phyloP scores from a whole-genome alignment of 495 filamentous ascomycete genomes.

The Talaromyces trachyspermus region DNA sequence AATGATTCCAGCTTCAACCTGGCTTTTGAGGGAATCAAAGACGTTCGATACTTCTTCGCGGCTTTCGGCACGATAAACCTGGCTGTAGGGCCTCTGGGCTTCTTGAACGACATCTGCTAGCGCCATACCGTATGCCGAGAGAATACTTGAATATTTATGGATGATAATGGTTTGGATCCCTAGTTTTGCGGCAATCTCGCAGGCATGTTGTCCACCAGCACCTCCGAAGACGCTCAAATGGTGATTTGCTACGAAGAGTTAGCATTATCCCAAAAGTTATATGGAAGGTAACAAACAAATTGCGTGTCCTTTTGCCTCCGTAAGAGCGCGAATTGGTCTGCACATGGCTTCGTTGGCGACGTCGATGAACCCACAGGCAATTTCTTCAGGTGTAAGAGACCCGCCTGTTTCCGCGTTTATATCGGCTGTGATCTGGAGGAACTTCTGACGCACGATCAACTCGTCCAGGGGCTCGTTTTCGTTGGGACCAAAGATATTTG shows the following conservation, averaged over 20 bases:
- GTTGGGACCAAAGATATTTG: constrained; percentile 90
- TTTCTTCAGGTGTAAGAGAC: constrained; percentile 68
- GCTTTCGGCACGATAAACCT: constrained; percentile 19
- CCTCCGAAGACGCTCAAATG: constrained; percentile 47
- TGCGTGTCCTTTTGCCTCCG: constrained; percentile 44
- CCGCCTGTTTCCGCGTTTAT: constrained; percentile 39
- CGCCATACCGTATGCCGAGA: constrained; percentile 48
- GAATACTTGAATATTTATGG: constrained; percentile 44
- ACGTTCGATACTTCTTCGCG: too few species aligned
- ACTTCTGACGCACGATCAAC: constrained; percentile 65
- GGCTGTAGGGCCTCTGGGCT: constrained; percentile 36
- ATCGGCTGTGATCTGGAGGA: constrained; percentile 66
- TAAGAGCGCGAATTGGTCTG: constrained; percentile 46
- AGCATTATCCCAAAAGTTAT: too few species aligned
- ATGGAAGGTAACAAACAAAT: too few species aligned
- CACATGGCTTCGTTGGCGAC: constrained; percentile 50
- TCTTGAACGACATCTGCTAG: constrained; percentile 48
- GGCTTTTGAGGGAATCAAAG: too few species aligned
- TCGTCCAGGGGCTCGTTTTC: constrained; percentile 82
- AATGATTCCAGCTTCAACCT: constrained; percentile 27
- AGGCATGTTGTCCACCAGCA: constrained; percentile 49
- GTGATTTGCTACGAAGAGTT: constrained; percentile 33
- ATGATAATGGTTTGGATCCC: constrained; percentile 45
- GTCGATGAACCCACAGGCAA: constrained; percentile 42
- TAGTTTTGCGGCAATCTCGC: constrained; percentile 37